Conservation (phyloP, 2,329 filamentous ascomycete genomes). For the Aspergillus aculeatinus region DNA sequence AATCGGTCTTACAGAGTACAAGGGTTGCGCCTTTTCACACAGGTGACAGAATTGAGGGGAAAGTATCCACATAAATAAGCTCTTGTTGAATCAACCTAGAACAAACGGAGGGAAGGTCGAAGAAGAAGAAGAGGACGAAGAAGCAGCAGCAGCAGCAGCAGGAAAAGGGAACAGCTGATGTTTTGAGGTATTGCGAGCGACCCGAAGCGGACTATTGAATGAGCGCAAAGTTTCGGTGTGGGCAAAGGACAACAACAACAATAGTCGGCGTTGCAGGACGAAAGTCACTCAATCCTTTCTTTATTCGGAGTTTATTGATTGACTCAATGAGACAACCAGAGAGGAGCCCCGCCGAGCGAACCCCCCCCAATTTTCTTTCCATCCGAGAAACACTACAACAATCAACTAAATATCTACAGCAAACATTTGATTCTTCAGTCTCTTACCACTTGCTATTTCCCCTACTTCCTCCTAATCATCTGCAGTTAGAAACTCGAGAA, state of each 20-base stretch:
- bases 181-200: constrained; percentile 10
- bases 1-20: neutral
- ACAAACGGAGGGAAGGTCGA: neutral
- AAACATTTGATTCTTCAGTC: neutral
- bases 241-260: constrained; percentile 7
- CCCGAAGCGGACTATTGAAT: constrained; percentile 9
- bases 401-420: too few relatives aligned
- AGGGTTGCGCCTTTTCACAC: neutral
- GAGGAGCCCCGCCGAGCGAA: neutral
- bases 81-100: neutral
- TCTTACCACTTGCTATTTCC: neutral
- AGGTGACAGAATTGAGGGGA: neutral
- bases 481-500: neutral
- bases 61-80: neutral
- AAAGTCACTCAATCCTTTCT: neutral
- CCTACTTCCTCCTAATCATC: neutral
- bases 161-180: neutral
- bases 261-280: neutral
- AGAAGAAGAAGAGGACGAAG: neutral
- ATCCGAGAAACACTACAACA: neutral
- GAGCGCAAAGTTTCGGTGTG: constrained; percentile 26
- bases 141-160: neutral
- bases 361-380: neutral
- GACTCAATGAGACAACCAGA: neutral
- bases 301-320: constrained; percentile 5